phyloP scores from a whole-genome alignment of 768 basidiomycete species.

The Boletus reticulatus region DNA sequence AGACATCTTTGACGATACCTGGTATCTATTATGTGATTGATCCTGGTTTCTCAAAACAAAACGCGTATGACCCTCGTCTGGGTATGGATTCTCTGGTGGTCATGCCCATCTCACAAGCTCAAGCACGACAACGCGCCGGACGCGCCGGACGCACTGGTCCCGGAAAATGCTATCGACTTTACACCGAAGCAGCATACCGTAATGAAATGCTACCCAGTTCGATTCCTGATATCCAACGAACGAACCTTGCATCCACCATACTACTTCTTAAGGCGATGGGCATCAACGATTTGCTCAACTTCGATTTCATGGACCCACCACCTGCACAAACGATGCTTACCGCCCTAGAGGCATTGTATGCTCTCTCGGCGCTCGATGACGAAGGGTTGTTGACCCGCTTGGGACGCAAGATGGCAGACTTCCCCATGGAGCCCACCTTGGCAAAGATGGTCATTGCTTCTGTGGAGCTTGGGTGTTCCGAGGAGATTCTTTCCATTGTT shows the following conservation, averaged over 20 bases:
- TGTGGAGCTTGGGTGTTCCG: slow-evolving; percentile 95
- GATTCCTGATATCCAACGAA: slow-evolving; percentile 96
- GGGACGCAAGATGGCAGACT: slow-evolving; percentile 99
- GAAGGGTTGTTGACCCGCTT: slow-evolving; percentile 93
- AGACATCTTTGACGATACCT: slow-evolving; percentile 97
- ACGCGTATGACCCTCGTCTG: slow-evolving; percentile 93
- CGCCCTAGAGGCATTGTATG: slow-evolving; percentile 91
- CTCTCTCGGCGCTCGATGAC: slow-evolving; percentile 93
- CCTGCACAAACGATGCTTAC: slow-evolving; percentile 97
- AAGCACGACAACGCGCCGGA: slow-evolving; percentile 92
- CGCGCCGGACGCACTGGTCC: slow-evolving; percentile 98
- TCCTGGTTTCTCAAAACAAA: slow-evolving; percentile 98
- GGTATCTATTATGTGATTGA: slow-evolving; percentile 99
- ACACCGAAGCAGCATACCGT: slow-evolving; percentile 96
- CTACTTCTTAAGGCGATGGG: slow-evolving; percentile 98
- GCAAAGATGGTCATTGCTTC: slow-evolving; percentile 99
- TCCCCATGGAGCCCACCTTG: slow-evolving; percentile 94
- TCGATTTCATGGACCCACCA: slow-evolving; percentile 99
- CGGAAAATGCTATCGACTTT: slow-evolving; percentile 96
- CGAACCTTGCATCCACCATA: slow-evolving; percentile 90
- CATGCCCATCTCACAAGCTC: slow-evolving; percentile 98
- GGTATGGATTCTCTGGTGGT: slow-evolving; percentile 99
- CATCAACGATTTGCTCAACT: slow-evolving; percentile 94
- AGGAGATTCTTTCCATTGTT: slow-evolving; percentile 95
- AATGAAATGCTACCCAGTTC: slow-evolving; percentile 99